Evolutionary conservation across 371 early-diverging fungal genomes (phyloP).

Genomic region (Smittium mucronatum): DNA sequence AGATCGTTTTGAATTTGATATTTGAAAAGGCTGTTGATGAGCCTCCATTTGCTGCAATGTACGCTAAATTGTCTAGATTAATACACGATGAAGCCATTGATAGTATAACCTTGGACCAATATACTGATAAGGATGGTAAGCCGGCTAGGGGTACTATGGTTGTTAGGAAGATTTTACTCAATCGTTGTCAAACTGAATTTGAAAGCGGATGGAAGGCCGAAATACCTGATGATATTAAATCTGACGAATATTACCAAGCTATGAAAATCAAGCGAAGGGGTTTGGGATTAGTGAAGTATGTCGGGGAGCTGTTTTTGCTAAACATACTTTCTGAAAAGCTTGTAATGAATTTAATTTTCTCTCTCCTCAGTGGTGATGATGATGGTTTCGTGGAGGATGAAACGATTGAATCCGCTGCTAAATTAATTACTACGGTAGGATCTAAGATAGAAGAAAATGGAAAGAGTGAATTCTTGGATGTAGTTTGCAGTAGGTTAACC

Average conservation of each 20-base stretch:
- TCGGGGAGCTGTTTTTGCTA: slow-evolving; percentile 88
- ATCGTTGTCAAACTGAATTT: slow-evolving; percentile 82
- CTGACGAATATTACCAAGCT: slow-evolving; percentile 54
- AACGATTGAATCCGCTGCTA: slow-evolving; percentile 83
- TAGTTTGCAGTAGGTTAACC: slow-evolving; percentile 63
- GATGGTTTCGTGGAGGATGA: slow-evolving; percentile 65
- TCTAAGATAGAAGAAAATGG: slow-evolving; percentile 38
- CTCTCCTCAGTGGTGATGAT: slow-evolving; percentile 44
- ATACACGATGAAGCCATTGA: slow-evolving; percentile 43
- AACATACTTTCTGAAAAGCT: slow-evolving; percentile 80
- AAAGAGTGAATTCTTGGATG: slow-evolving; percentile 50
- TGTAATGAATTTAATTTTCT: slow-evolving; percentile 73
- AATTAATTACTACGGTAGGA: slow-evolving; percentile 80
- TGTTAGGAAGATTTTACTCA: slow-evolving; percentile 81
- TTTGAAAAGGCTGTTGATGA: slow-evolving; percentile 95
- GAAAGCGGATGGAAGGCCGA: slow-evolving; percentile 58
- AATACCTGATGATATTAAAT: slow-evolving; percentile 37
- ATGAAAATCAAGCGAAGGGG: slow-evolving; percentile 87
- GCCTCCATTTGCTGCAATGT: slow-evolving; percentile 74
- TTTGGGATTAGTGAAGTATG: slow-evolving; percentile 82
- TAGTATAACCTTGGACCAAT: slow-evolving; percentile 40
- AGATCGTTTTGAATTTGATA: slow-evolving; percentile 63
- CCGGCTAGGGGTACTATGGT: slow-evolving; percentile 47
- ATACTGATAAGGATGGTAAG: slow-evolving; percentile 39
- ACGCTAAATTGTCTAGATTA: slow-evolving; percentile 71